Percentiles rank a stretch among this genome's conserved stretches.
These are phyloP conservation scores for Cyanodermella asteris DNA, from an alignment of 2,329 filamentous ascomycete genomes.

Conservation along the genomic window DNA sequence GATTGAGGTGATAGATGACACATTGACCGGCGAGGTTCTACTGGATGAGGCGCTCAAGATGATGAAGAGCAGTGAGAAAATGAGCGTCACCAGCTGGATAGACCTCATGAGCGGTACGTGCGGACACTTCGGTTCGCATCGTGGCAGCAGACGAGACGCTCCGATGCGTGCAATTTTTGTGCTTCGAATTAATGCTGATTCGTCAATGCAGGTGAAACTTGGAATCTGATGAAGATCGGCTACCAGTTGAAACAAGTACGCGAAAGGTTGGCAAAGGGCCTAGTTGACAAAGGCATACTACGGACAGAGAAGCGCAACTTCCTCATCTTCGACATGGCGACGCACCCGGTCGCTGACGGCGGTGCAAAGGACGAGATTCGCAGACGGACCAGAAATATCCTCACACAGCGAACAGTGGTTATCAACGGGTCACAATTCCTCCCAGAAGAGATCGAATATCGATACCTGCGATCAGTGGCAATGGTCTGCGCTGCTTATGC, in stretches of 20 bases:
- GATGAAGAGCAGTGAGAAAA: slow-evolving; percentile 99
- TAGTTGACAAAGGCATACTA: slow-evolving; percentile 96
- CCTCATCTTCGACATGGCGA: slow-evolving; percentile 98
- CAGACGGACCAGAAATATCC: slow-evolving; percentile 71
- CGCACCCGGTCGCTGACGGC: slow-evolving; percentile 86
- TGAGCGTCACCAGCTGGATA: slow-evolving; percentile 98
- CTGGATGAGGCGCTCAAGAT: slow-evolving; percentile 96
- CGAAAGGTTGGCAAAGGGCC: slow-evolving; percentile 85
- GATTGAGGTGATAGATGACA: slow-evolving; percentile 94
- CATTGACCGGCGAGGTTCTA: slow-evolving; percentile 85
- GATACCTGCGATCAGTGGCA: slow-evolving; percentile 72
- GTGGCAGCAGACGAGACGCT: no score
- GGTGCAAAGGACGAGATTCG: slow-evolving; percentile 96
- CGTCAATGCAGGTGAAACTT: slow-evolving; percentile 59
- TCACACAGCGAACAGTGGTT: slow-evolving; percentile 85
- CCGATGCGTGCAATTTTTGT: no score
- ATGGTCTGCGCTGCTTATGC: slow-evolving; percentile 98
- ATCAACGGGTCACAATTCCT: slow-evolving; percentile 71
- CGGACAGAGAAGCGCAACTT: slow-evolving; percentile 99
- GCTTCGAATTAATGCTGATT: slow-evolving; percentile 3
- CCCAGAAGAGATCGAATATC: slow-evolving; percentile 83
- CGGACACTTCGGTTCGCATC: slow-evolving; percentile 1
- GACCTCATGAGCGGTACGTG: slow-evolving; percentile 86
- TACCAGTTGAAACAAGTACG: slow-evolving; percentile 99
- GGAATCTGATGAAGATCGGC: slow-evolving; percentile 99